A percentile compares a stretch with the other conserved stretches of the same genome.
These are phyloP conservation scores for Climacium dendroides DNA, from an alignment of 225 moss, liverwort and hornwort species.

Conservation along the genomic window DNA sequence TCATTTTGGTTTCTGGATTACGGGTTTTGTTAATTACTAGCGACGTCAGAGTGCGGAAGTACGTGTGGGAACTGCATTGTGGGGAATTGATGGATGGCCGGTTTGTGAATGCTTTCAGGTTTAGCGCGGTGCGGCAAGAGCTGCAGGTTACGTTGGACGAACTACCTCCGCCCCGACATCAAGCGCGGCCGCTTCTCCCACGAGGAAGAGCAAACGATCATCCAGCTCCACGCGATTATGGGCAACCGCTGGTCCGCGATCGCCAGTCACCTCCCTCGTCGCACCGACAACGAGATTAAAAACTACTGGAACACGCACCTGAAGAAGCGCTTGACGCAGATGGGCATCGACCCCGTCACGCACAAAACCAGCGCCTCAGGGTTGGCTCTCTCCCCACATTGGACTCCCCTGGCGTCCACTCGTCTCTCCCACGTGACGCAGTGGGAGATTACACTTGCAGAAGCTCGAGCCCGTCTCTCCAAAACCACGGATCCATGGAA, in stretches of 20 bases:
- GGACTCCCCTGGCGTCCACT: conserved; percentile 42
- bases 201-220: conserved; percentile 27
- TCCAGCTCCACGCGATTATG: conserved; percentile 31
- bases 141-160: conserved; percentile 50
- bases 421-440: conserved; percentile 65
- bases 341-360: conserved; percentile 60
- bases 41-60: background rate
- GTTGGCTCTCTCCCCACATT: conserved; percentile 2
- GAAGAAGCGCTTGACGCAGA: conserved; percentile 67
- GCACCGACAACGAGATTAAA: conserved; percentile 94
- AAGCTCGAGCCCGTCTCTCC: conserved; percentile 55
- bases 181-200: conserved; percentile 27
- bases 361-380: conserved; percentile 33
- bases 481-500: background rate
- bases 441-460: conserved; percentile 67
- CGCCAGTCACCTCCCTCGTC: conserved; percentile 62
- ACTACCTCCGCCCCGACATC: conserved; percentile 35
- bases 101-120: background rate
- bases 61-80: background rate
- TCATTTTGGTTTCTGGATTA: background rate
- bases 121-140: conserved; percentile 42
- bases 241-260: conserved; percentile 80
- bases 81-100: background rate
- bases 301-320: conserved; percentile 98
- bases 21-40: too few species aligned